These are phyloP conservation scores for Prunus mume DNA, from an alignment of 306 rosid genomes.

Conservation along the genomic window DNA sequence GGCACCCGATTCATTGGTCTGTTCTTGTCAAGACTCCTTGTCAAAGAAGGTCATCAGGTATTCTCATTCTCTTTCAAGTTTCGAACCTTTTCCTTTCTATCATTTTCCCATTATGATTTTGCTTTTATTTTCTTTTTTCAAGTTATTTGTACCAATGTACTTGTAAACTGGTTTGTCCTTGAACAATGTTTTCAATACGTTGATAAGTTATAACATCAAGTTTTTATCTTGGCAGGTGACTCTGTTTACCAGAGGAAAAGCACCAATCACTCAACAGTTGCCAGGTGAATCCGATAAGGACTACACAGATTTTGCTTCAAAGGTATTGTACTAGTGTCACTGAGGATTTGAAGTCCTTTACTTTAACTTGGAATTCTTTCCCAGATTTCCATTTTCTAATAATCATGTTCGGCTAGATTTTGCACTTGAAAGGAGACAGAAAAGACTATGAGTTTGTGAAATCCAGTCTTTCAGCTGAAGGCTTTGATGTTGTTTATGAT, in stretches of 20 bases:
- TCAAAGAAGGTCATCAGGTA: constrained; percentile 96
- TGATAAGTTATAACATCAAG: background rate
- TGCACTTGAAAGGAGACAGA: constrained; percentile 97
- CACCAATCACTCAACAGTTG: constrained; percentile 76
- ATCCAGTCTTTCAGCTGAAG: constrained; percentile 82
- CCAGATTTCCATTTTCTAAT: background rate
- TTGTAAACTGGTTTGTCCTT: too few relatives aligned
- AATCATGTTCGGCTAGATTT: constrained; percentile 46
- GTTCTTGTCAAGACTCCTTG: constrained; percentile 90
- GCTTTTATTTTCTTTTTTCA: background rate
- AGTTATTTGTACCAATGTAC: background rate
- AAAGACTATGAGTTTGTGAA: constrained; percentile 79
- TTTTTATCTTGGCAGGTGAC: constrained; percentile 64
- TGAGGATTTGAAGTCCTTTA: background rate
- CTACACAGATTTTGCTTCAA: constrained; percentile 72
- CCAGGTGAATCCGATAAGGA: constrained; percentile 85
- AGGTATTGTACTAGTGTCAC: constrained; percentile 44
- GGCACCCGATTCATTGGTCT: constrained; percentile 92
- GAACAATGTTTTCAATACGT: background rate
- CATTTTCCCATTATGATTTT: background rate
- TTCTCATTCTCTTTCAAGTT: background rate
- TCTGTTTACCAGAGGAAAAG: constrained; percentile 91
- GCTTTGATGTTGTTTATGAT: constrained; percentile 92
- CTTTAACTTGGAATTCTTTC: background rate
- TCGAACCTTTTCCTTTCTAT: background rate